Base-by-base conservation (phyloP, 805 yeast genomes). In the Yarrowia sp. region DNA sequence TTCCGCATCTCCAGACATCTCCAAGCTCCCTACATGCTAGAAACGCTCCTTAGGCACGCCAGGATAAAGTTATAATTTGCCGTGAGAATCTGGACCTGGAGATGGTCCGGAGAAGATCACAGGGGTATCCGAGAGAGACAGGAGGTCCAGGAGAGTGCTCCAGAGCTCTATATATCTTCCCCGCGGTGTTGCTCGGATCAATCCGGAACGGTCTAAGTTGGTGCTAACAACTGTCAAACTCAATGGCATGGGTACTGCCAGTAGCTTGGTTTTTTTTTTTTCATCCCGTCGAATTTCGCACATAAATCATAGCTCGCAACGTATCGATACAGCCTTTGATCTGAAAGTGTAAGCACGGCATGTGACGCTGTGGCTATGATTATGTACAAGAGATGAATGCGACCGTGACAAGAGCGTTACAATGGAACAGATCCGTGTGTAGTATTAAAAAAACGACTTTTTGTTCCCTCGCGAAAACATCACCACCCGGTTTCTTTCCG, bases 401-500 rank as follows among this genome's bases (percentile, higher is more conserved):
- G n/a, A n/a, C n/a, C n/a, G n/a, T n/a, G n/a, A n/a, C n/a, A n/a
- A n/a, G n/a, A n/a, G n/a, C n/a, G n/a, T n/a, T n/a, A n/a, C n/a
- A n/a, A n/a, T n/a, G n/a, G n/a, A n/a, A n/a, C n/a, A n/a, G n/a
- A n/a, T n/a, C n/a, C n/a, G n/a, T n/a, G n/a, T n/a, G n/a, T n/a
- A n/a, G n/a, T n/a, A n/a, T n/a, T n/a, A n/a, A 35, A 35, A 36
- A 36, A 18, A 6, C 39, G 39, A 38, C 25, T 38, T 21, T 38
- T 12, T 6, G 6, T 12, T 9, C 22, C 12, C 41, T 16, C 25
- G 12, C 14, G 22, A 12, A 27, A 4, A 42, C 33, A 16, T 42
- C 51, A 29, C 38, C 25, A 47, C 55, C 55, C 55, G 55, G 55
- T 46, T 46, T 47, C 36, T 51, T 33, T 51, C 42, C 58, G 58